A percentile compares a stretch with the other conserved stretches of the same genome.
These are phyloP conservation scores for Priceomyces castillae DNA, from an alignment of 805 yeast species.

Conservation along the genomic window DNA sequence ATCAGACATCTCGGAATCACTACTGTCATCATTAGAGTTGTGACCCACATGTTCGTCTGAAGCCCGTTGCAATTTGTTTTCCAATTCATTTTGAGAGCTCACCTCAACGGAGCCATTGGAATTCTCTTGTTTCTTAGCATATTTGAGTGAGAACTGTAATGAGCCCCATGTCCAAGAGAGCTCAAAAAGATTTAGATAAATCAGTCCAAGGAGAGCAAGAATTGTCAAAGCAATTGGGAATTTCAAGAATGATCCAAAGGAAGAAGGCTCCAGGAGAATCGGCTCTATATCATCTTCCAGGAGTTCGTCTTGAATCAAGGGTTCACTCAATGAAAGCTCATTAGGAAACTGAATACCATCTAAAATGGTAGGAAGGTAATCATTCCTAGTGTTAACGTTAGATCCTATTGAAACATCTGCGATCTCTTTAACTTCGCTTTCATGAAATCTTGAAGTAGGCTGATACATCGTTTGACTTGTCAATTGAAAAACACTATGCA, in stretches of 20 bases:
- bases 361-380: conserved; percentile 27
- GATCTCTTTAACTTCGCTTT: conserved; percentile 18
- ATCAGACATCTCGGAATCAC: background rate
- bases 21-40: background rate
- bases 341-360: conserved; percentile 36
- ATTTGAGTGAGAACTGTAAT: background rate
- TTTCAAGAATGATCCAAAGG: background rate
- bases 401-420: conserved; percentile 20
- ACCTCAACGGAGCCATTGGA: too few species aligned
- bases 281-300: background rate
- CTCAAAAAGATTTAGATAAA: background rate
- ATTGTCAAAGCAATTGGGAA: background rate
- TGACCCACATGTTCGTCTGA: background rate
- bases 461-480: conserved; percentile 31
- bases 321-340: conserved; percentile 6
- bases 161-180: background rate
- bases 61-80: too few species aligned
- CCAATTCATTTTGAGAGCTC: too few species aligned
- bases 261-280: background rate
- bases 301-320: background rate
- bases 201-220: background rate
- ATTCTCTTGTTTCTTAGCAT: background rate
- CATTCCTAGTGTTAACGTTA: conserved; percentile 1
- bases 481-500: conserved; percentile 32
- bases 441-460: conserved; percentile 31